Conservation (phyloP, 1,139 yeast species). For the Yamadazyma siamensis region DNA sequence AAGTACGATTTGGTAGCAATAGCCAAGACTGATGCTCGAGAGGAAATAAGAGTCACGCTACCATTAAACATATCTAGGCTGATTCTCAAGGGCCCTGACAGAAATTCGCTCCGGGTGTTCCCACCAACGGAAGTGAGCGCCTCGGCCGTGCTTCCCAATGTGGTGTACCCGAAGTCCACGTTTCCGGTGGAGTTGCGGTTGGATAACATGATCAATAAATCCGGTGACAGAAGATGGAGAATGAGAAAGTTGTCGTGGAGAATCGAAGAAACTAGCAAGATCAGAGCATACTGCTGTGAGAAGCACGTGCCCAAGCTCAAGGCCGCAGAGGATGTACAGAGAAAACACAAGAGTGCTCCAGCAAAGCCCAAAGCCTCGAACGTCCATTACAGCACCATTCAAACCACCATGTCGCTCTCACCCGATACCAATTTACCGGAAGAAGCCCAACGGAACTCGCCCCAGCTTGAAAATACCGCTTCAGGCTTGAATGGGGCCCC, state of each 20-base stretch:
- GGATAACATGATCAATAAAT: slow-evolving; percentile 64
- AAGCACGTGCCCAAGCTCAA: slow-evolving; percentile 50
- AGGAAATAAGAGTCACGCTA: slow-evolving; percentile 45
- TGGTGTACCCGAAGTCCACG: slow-evolving; percentile 80
- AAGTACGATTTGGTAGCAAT: slow-evolving; percentile 74
- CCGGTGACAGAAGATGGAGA: slow-evolving; percentile 74
- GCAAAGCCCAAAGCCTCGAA: slow-evolving; percentile 12
- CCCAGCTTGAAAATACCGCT: slow-evolving; percentile 4
- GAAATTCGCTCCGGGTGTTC: slow-evolving; percentile 83
- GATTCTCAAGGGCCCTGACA: slow-evolving; percentile 76
- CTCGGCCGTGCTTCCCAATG: slow-evolving; percentile 82
- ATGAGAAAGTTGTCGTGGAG: slow-evolving; percentile 89
- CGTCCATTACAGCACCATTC: slow-evolving; percentile 40
- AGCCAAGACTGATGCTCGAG: slow-evolving; percentile 22
- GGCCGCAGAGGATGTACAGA: slow-evolving; percentile 45
- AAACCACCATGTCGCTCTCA: slow-evolving; percentile 24
- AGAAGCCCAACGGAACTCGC: slow-evolving; percentile 5
- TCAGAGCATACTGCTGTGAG: slow-evolving; percentile 56
- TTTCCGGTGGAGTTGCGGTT: slow-evolving; percentile 80
- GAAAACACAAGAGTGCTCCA: slow-evolving; percentile 12
- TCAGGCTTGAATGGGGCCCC: slow-evolving; percentile 14
- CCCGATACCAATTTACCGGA: slow-evolving; percentile 10
- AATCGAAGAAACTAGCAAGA: slow-evolving; percentile 75
- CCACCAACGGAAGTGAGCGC: slow-evolving; percentile 95
- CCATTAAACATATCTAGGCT: slow-evolving; percentile 80